These are phyloP conservation scores for Simmondsia chinensis DNA, from an alignment of 148 eudicot genomes.

Conservation along the genomic window DNA sequence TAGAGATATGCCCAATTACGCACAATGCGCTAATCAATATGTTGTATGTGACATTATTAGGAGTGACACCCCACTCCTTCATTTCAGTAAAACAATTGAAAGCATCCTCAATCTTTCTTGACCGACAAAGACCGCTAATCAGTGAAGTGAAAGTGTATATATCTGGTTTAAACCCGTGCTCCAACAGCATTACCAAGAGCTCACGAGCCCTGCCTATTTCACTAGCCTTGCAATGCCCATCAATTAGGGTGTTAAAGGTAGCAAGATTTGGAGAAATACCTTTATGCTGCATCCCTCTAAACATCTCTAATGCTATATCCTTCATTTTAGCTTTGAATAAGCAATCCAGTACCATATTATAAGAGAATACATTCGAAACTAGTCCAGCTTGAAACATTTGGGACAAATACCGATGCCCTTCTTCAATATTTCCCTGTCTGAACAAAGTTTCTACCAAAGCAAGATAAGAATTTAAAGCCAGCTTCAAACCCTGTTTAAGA, in stretches of 20 bases:
- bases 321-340: conserved; percentile 63
- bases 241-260: conserved; percentile 73
- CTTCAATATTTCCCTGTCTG: conserved; percentile 29
- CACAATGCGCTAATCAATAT: conserved; percentile 69
- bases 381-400: conserved; percentile 38
- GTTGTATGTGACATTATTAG: conserved; percentile 70
- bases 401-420: conserved; percentile 46
- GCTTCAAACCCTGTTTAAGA: conserved; percentile 28
- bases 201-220: conserved; percentile 48
- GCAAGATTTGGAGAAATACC: conserved; percentile 63
- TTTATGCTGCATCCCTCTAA: conserved; percentile 43
- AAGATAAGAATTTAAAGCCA: conserved; percentile 47
- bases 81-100: conserved; percentile 73
- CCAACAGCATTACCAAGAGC: conserved; percentile 55
- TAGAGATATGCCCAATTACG: conserved; percentile 48
- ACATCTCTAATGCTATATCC: conserved; percentile 41
- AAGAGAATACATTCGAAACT: conserved; percentile 46
- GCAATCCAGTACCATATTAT: conserved; percentile 78
- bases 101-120: conserved; percentile 61
- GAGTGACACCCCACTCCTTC: conserved; percentile 76
- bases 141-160: conserved; percentile 71
- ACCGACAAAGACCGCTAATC: conserved; percentile 79
- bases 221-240: conserved; percentile 59
- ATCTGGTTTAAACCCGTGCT: conserved; percentile 66
- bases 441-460: conserved; percentile 43